Base-by-base conservation (phyloP, 495 filamentous ascomycete species). In the Xylaria cubensis region DNA sequence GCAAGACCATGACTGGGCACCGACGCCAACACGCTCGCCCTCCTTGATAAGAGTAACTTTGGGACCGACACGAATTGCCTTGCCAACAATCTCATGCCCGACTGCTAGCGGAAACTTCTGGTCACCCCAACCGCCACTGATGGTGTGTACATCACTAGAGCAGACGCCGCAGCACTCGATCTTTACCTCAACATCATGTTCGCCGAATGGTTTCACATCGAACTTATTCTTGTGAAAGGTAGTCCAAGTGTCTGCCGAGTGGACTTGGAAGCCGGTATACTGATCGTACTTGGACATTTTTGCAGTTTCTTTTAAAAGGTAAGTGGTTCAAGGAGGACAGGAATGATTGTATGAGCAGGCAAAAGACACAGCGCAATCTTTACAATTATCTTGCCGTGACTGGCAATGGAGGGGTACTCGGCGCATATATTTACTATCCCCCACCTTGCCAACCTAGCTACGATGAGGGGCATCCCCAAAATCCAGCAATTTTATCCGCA, bases 151-250 rank as follows among this genome's bases (percentile, higher is more conserved):
- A 74, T 91, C 87, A 71, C 85, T 88, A 19, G 83, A 84, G 75
- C 88, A 91, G 56, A 90, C 84, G 55, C 89, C 88, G 74, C 88
- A 90, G 75, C 80, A 81, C 63, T 81, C 79, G 73, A 84, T 84
- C 76, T 84, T 69, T 19, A 78, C 69, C 48, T 78, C 76, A 29
- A 78, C 69, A 41, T 78, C 87, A 73, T 88, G 85, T 74, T 87
- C 85, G 58, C 85, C 86, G 63, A 89, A 89, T 7, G 88, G 87
- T 79, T 89, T 88, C 5, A 87, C 86, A 36, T 81, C 80, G 79
- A 88, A 86, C 74, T 87, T 84, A 78, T 86, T 85, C 79, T 88
- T 87, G 74, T 86, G 81, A 77, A 88, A 87, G 12, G 86, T 78
- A 13, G 82, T 81, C 85, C 85, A 88, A 39, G 82, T 85, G 13